Evolutionary conservation across 441 rosid genomes (phyloP).

Genomic region (Kokia cookei): DNA sequence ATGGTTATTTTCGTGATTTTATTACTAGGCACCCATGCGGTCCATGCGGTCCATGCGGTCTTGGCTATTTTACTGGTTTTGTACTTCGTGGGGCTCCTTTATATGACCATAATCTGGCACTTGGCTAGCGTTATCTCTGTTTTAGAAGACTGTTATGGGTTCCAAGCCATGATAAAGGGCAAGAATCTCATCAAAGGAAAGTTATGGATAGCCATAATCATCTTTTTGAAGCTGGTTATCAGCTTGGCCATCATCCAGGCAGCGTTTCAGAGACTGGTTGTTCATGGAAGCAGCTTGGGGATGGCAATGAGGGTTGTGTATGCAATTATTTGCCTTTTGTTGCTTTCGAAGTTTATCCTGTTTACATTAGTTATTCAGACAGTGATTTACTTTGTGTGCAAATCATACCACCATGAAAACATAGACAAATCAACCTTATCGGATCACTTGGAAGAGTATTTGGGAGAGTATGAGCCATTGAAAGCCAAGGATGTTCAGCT

Average conservation of each 20-base stretch:
- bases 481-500: conserved; percentile 51
- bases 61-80: background rate
- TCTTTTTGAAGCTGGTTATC: conserved; percentile 17
- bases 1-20: background rate
- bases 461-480: conserved; percentile 53
- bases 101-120: conserved; percentile 40
- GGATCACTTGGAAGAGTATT: conserved; percentile 46
- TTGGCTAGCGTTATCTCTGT: conserved; percentile 56
- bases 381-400: conserved; percentile 58
- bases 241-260: background rate
- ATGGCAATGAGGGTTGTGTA: conserved; percentile 11
- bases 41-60: background rate
- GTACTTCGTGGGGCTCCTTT: conserved; percentile 27
- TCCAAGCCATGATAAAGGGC: conserved; percentile 37
- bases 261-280: conserved; percentile 22
- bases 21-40: background rate
- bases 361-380: conserved; percentile 46
- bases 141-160: conserved; percentile 40
- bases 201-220: background rate
- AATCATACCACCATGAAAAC: conserved; percentile 50
- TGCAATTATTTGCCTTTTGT: conserved; percentile 29
- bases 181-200: conserved; percentile 37
- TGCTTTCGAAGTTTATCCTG: conserved; percentile 26
- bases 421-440: conserved; percentile 50
- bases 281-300: conserved; percentile 14